Conservation (phyloP, 2,329 filamentous ascomycete species). For the Orbilia brochopaga region DNA sequence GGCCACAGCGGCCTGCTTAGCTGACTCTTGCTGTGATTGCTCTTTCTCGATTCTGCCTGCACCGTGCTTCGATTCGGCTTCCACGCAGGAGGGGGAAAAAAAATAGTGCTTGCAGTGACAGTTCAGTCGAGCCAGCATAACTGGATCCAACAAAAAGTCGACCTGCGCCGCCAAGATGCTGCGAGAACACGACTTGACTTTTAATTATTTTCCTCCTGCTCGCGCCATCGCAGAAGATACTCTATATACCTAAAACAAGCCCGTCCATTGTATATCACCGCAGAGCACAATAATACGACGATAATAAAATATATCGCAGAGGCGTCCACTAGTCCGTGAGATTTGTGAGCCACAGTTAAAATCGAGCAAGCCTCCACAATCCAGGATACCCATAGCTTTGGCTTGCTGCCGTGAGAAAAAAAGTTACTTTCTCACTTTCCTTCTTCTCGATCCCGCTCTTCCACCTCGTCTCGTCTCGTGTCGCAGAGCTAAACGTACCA, state of each 20-base stretch:
- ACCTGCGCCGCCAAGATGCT: not conserved
- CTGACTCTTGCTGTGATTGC: conserved; percentile 1
- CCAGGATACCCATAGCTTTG: conserved; percentile 11
- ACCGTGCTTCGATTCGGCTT: not conserved
- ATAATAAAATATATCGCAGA: conserved; percentile 28
- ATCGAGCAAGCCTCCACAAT: conserved; percentile 10
- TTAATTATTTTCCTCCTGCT: conserved; percentile 9
- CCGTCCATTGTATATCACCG: conserved; percentile 13
- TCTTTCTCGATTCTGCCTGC: not conserved
- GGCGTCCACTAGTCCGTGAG: conserved; percentile 28
- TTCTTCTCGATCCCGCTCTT: not conserved
- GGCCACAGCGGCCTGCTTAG: conserved; percentile 45
- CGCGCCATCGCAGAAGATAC: not conserved
- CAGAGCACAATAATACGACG: not conserved
- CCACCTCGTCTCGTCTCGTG: conserved; percentile 1
- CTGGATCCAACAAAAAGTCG: not conserved
- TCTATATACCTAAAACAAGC: conserved; percentile 38
- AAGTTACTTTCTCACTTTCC: conserved; percentile 1
- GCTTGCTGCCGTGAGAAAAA: conserved; percentile 5
- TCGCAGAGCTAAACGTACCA: not conserved
- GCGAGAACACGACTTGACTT: not conserved
- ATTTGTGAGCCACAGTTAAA: not conserved
- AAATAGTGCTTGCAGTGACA: conserved; percentile 2
- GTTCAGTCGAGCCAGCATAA: not conserved
- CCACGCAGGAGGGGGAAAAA: not conserved